A percentile compares a stretch with the other conserved stretches of the same genome.
Conservation (phyloP, 2,329 filamentous ascomycete species). For the Penicillium sp. region DNA sequence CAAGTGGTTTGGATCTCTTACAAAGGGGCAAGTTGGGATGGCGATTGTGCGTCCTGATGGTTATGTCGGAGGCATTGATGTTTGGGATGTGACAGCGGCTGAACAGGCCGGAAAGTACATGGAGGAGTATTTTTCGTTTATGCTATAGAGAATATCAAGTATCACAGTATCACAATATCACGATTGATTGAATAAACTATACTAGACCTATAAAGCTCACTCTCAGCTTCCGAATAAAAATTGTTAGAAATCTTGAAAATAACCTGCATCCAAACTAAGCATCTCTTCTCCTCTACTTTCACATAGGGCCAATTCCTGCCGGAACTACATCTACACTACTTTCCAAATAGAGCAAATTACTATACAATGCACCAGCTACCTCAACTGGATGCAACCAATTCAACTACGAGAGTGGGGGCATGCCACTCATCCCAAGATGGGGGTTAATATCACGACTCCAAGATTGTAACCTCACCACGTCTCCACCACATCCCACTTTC, state of each 20-base stretch:
- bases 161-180: no score
- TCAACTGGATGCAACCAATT: neutral
- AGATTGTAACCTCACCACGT: neutral
- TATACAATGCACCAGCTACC: neutral
- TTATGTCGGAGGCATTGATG: slow-evolving; percentile 61
- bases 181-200: no score
- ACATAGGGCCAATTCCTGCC: no score
- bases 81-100: slow-evolving; percentile 35
- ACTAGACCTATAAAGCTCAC: no score
- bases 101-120: slow-evolving; percentile 43
- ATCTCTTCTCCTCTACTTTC: neutral
- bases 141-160: neutral
- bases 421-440: neutral
- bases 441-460: neutral
- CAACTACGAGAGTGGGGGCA: neutral
- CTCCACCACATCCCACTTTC: neutral
- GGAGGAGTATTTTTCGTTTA: slow-evolving; percentile 46
- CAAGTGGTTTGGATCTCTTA: slow-evolving; percentile 63
- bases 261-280: neutral
- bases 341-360: neutral
- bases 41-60: slow-evolving; percentile 68
- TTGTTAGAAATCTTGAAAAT: no score
- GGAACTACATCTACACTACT: no score
- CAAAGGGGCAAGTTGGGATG: slow-evolving; percentile 55
- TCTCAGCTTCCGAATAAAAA: no score